Evolutionary conservation across 345 rosid species (phyloP).

Genomic region (Lumnitzera littorea): DNA sequence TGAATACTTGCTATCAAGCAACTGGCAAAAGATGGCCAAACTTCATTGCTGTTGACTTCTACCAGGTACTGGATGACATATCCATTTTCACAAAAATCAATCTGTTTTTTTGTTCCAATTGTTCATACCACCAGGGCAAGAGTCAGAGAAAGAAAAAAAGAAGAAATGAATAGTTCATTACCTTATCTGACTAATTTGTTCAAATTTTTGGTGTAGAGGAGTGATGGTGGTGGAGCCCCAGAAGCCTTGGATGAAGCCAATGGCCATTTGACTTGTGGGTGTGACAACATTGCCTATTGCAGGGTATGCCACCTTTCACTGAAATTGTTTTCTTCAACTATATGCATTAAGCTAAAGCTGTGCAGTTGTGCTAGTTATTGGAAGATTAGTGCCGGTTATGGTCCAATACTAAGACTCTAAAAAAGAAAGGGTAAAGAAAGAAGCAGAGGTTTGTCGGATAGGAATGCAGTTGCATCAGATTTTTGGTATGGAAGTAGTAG

Average conservation of each 20-base stretch:
- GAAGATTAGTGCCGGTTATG: background rate
- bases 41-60: slow-evolving; percentile 90
- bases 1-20: slow-evolving; percentile 61
- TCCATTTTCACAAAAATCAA: background rate
- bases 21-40: slow-evolving; percentile 92
- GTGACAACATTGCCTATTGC: slow-evolving; percentile 68
- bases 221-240: slow-evolving; percentile 87
- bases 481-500: too few species aligned
- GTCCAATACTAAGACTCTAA: too few species aligned
- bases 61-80: slow-evolving; percentile 42
- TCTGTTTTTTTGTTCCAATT: background rate
- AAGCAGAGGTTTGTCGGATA: too few species aligned
- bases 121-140: background rate
- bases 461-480: too few species aligned
- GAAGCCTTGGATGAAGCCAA: slow-evolving; percentile 80
- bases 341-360: background rate
- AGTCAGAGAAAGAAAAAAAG: background rate
- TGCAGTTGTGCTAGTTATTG: background rate
- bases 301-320: slow-evolving; percentile 34
- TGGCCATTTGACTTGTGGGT: slow-evolving; percentile 92
- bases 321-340: background rate
- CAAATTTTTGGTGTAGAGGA: slow-evolving; percentile 37
- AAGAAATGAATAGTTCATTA: too few species aligned
- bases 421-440: too few species aligned
- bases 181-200: background rate